Percentiles rank a stretch among this genome's conserved stretches.
phyloP scores from a whole-genome alignment of 805 yeast genomes.

The Torulaspora quercuum region DNA sequence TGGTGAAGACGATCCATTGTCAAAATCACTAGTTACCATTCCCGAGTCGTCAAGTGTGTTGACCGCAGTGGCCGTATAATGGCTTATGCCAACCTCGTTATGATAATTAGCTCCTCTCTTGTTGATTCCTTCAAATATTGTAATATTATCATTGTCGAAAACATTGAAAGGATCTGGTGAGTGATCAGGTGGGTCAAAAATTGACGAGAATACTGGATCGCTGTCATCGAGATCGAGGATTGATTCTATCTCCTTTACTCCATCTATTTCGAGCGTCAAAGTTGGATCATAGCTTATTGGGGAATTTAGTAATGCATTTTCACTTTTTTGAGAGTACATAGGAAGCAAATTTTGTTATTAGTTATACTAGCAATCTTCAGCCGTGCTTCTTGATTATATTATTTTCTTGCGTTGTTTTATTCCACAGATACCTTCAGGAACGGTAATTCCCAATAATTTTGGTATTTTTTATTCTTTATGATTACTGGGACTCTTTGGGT shows the following conservation, averaged over 20 bases:
- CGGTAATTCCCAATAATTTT: too few species aligned
- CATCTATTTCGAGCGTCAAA: slow-evolving; percentile 9
- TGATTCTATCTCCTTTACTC: slow-evolving; percentile 8
- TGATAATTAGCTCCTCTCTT: neutral
- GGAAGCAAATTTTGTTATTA: slow-evolving; percentile 1
- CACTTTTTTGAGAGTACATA: slow-evolving; percentile 3
- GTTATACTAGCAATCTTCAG: too few species aligned
- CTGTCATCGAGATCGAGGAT: slow-evolving; percentile 9
- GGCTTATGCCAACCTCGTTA: slow-evolving; percentile 9
- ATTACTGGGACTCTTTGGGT: too few species aligned
- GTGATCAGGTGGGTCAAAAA: slow-evolving; percentile 13
- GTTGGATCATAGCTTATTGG: slow-evolving; percentile 11
- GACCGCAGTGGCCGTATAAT: slow-evolving; percentile 13
- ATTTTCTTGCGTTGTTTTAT: too few species aligned
- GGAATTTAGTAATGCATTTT: slow-evolving; percentile 2
- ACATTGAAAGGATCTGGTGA: slow-evolving; percentile 5
- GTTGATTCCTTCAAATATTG: slow-evolving; percentile 9
- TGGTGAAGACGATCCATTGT: slow-evolving; percentile 12
- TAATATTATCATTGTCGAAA: slow-evolving; percentile 7
- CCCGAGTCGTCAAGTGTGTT: slow-evolving; percentile 12
- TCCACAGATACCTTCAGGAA: too few species aligned
- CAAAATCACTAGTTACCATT: slow-evolving; percentile 13
- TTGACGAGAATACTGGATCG: slow-evolving; percentile 11
- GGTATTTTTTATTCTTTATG: too few species aligned
- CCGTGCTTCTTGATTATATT: too few species aligned